phyloP scores from a whole-genome alignment of 345 rosid genomes.

The Eucalyptus fibrosa region DNA sequence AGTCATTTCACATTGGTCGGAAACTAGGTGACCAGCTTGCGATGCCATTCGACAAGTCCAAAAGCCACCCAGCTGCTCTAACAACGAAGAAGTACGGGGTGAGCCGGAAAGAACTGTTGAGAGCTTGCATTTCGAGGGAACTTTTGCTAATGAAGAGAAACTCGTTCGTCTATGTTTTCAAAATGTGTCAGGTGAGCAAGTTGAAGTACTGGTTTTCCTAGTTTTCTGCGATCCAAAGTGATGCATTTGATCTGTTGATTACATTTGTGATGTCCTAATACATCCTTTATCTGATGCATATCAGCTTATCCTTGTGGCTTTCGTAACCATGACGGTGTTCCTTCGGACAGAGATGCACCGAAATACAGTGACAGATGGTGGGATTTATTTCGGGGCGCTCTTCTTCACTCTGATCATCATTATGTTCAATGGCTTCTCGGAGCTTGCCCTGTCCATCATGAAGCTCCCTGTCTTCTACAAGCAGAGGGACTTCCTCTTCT shows the following conservation, averaged over 20 bases:
- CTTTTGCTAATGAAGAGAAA: slow-evolving; percentile 81
- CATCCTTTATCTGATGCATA: not conserved
- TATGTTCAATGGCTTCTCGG: slow-evolving; percentile 76
- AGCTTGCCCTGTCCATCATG: slow-evolving; percentile 59
- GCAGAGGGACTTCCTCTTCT: slow-evolving; percentile 77
- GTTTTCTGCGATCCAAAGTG: not conserved
- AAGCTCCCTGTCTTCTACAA: slow-evolving; percentile 88
- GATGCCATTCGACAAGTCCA: slow-evolving; percentile 57
- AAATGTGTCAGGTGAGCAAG: slow-evolving; percentile 21
- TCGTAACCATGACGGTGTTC: slow-evolving; percentile 50
- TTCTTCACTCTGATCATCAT: slow-evolving; percentile 36
- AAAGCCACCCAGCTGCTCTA: slow-evolving; percentile 64
- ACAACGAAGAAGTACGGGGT: slow-evolving; percentile 58
- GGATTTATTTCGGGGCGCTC: slow-evolving; percentile 51
- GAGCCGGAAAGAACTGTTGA: slow-evolving; percentile 43
- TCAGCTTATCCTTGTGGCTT: slow-evolving; percentile 49
- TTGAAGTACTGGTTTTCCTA: not conserved
- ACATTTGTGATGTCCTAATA: not conserved
- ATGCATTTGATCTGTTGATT: not conserved
- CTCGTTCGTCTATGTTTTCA: slow-evolving; percentile 67
- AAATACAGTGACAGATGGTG: slow-evolving; percentile 48
- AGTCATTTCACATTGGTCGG: slow-evolving; percentile 49
- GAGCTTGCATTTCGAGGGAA: slow-evolving; percentile 73
- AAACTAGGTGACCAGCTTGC: slow-evolving; percentile 58
- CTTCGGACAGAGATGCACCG: slow-evolving; percentile 64